These are phyloP conservation scores for Pestalotiopsis sp. DNA, from an alignment of 2,329 filamentous ascomycete genomes.

Conservation along the genomic window DNA sequence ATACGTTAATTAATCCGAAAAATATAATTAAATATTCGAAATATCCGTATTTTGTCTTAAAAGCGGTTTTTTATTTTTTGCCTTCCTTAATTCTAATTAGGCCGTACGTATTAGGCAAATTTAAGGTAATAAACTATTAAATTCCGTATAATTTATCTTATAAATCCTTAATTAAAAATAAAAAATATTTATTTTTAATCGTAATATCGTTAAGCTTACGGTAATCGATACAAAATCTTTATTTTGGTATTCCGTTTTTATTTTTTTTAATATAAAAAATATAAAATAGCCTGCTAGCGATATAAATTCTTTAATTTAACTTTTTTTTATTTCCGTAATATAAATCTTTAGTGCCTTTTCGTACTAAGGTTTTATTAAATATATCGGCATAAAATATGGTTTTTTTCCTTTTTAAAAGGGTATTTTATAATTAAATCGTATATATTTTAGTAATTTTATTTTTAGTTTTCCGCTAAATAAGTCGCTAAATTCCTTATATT, in stretches of 20 bases:
- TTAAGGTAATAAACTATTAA: background rate
- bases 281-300: background rate
- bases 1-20: slow-evolving; percentile 25
- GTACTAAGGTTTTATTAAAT: background rate
- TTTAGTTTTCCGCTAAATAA: slow-evolving; percentile 6
- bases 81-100: slow-evolving; percentile 19
- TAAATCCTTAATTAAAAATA: background rate
- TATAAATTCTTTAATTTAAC: slow-evolving; percentile 1
- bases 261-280: slow-evolving; percentile 8
- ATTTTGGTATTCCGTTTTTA: slow-evolving; percentile 2
- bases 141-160: background rate
- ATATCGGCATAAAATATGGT: background rate
- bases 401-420: background rate
- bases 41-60: slow-evolving; percentile 24
- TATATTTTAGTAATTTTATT: slow-evolving; percentile 4
- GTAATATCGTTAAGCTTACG: background rate
- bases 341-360: background rate
- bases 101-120: slow-evolving; percentile 13
- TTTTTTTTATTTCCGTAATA: background rate
- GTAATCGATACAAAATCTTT: slow-evolving; percentile 1
- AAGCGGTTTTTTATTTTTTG: slow-evolving; percentile 29
- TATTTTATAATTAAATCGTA: background rate
- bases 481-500: slow-evolving; percentile 3
- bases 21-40: slow-evolving; percentile 32
- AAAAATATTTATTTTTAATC: background rate